Base-by-base conservation (phyloP, 2,329 filamentous ascomycete genomes). In the Aureobasidium leucospermi region DNA sequence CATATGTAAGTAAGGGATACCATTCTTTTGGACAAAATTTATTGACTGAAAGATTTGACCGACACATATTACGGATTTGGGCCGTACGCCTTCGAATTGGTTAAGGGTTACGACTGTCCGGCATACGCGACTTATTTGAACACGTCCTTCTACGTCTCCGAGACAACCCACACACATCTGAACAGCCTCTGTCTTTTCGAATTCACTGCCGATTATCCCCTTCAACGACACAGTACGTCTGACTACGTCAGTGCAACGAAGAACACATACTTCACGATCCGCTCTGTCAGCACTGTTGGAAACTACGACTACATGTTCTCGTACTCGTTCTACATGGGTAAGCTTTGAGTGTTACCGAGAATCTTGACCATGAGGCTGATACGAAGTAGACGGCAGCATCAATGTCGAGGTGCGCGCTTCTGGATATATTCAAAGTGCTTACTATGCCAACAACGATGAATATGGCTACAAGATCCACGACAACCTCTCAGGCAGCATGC, bases 151-250 rank as follows among this genome's bases (percentile, higher is more conserved):
- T 78, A 78, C 59, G 71, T 72, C 1, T 69, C 67, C 1, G 76
- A 77, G 59, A 76, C 70, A 0, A 77, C 75, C 0, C 71, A 74
- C 60, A 77, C 73, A 0, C 78, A 81, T 59, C 68, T 72, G 1
- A 74, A 80, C 66, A 77, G 76, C 53, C 75, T 85, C 29, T 85
- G 82, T 64, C 62, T 83, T 23, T 83, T 83, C 60, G 81, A 84
- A 64, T 74, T 71, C 47, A 75, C 77, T 28, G 70, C 76, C 1
- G 76, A 76, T 47, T 79, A 75, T 64, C 78, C 79, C 3, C 76
- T 83, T 2, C 74, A 76, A 62, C 73, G 81, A 1, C 81, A 83
- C 67, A 72, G 70, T 23, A 74, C 74, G 0, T 52, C 58, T 3
- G 63, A 65, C 0, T 75, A 79, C 64, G 74, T 76, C 0, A 67